These are phyloP conservation scores for Sindora glabra DNA, from an alignment of 306 rosid species.

Conservation along the genomic window DNA sequence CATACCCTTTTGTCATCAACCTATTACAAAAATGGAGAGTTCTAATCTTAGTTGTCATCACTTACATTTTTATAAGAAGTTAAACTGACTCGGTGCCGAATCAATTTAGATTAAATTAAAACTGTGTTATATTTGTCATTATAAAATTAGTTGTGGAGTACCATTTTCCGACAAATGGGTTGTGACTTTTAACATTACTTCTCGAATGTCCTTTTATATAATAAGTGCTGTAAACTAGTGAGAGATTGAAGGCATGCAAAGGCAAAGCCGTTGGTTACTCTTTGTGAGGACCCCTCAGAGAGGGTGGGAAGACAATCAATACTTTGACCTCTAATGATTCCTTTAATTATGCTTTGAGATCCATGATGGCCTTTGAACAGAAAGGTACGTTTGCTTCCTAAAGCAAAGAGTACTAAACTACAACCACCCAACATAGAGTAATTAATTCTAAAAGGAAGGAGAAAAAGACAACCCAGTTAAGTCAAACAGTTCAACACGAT, in stretches of 20 bases:
- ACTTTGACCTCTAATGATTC: not conserved
- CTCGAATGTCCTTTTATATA: conserved; percentile 21
- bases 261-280: conserved; percentile 24
- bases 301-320: conserved; percentile 6
- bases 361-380: not conserved
- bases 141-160: too few species aligned
- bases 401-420: not conserved
- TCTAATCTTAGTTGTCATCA: too few species aligned
- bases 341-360: not conserved
- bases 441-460: conserved; percentile 5
- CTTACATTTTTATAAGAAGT: too few species aligned
- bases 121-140: too few species aligned
- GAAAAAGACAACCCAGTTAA: not conserved
- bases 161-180: too few species aligned
- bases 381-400: not conserved
- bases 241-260: conserved; percentile 12
- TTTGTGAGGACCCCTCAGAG: conserved; percentile 19
- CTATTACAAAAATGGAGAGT: too few species aligned
- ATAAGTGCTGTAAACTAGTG: conserved; percentile 17
- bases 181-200: too few species aligned
- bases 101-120: too few species aligned
- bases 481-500: not conserved
- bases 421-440: not conserved
- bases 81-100: too few species aligned
- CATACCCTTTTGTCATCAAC: too few species aligned